Conservation (phyloP, 345 rosid species). For the Dimocarpus longan region DNA sequence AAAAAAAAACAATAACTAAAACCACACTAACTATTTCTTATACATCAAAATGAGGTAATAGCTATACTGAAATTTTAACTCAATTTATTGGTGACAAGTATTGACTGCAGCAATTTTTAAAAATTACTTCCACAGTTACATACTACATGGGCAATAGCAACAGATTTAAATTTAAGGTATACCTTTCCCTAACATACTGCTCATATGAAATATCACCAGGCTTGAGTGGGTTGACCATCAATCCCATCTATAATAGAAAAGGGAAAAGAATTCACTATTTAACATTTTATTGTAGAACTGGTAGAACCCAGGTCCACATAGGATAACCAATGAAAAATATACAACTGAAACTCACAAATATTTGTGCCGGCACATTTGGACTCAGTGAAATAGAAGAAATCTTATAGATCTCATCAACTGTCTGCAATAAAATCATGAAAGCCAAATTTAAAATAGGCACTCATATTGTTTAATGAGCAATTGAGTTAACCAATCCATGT, state of each 20-base stretch:
- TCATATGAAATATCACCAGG: slow-evolving; percentile 95
- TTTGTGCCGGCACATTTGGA: slow-evolving; percentile 97
- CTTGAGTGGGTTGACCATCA: slow-evolving; percentile 94
- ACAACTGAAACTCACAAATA: slow-evolving; percentile 68
- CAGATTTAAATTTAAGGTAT: slow-evolving; percentile 24
- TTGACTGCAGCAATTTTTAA: not conserved
- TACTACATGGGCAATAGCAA: not conserved
- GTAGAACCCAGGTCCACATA: slow-evolving; percentile 13
- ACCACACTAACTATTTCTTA: not conserved
- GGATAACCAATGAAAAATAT: slow-evolving; percentile 10
- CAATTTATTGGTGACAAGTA: not conserved
- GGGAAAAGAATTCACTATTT: not conserved
- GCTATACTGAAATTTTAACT: not conserved
- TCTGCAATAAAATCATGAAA: slow-evolving; percentile 47
- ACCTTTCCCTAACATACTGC: slow-evolving; percentile 85
- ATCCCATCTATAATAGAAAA: slow-evolving; percentile 70
- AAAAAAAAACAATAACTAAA: not conserved
- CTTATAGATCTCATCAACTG: slow-evolving; percentile 96
- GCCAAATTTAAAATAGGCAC: slow-evolving; percentile 9
- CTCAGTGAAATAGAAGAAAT: slow-evolving; percentile 89
- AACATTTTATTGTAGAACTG: slow-evolving; percentile 3
- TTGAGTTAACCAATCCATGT: slow-evolving; percentile 15
- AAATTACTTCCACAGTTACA: not conserved
- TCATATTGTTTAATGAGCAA: not conserved
- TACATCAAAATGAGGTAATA: not conserved